A percentile compares a stretch with the other conserved stretches of the same genome.
Evolutionary conservation across 768 basidiomycete genomes (phyloP).

Genomic region (Melanogaster broomeanus): DNA sequence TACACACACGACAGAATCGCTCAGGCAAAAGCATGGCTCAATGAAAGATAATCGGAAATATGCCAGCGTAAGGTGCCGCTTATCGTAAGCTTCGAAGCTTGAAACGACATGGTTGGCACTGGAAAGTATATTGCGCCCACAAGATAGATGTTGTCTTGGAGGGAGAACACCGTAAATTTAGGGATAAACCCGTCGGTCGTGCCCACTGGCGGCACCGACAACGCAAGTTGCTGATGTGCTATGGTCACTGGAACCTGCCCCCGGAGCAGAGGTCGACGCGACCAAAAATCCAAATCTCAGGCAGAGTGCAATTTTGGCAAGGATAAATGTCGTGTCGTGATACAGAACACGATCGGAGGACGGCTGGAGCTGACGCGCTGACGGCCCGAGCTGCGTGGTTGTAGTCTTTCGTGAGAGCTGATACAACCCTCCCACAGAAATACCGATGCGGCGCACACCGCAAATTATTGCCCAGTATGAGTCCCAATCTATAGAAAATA

Average conservation of each 20-base stretch:
- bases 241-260: neutral
- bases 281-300: neutral
- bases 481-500: too few relatives aligned
- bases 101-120: neutral
- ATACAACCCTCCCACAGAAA: too few relatives aligned
- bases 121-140: neutral
- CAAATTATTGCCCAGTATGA: too few relatives aligned
- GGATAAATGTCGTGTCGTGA: neutral
- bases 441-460: too few relatives aligned
- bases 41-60: neutral
- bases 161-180: too few relatives aligned
- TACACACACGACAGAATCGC: neutral
- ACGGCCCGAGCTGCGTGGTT: too few relatives aligned
- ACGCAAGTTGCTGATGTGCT: neutral
- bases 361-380: too few relatives aligned
- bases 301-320: neutral
- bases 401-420: too few relatives aligned
- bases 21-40: too few relatives aligned
- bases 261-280: neutral
- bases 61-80: neutral
- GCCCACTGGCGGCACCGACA: neutral
- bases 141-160: neutral
- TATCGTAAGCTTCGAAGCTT: too few relatives aligned
- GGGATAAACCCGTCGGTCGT: neutral
- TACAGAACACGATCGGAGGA: neutral